Evolutionary conservation across 1,284 basidiomycete genomes (phyloP).

Genomic region (Cryptococcus sp.): DNA sequence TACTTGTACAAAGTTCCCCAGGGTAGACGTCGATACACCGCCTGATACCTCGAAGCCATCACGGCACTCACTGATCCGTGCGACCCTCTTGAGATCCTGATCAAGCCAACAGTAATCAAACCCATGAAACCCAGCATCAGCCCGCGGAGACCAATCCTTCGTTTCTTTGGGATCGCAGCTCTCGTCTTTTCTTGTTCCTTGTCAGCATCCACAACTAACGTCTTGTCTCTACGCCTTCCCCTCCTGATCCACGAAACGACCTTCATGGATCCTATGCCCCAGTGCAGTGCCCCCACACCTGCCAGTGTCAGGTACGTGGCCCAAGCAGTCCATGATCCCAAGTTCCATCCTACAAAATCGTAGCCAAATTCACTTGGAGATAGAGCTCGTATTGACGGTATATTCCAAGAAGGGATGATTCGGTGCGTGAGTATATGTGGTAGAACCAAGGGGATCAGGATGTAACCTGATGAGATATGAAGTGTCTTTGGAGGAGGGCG

Average conservation of each 20-base stretch:
- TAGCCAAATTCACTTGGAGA: slow-evolving; percentile 39
- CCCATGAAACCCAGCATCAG: slow-evolving; percentile 23
- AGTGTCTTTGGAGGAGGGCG: slow-evolving; percentile 7
- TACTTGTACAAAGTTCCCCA: slow-evolving; percentile 12
- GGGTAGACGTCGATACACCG: slow-evolving; percentile 20
- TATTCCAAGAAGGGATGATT: slow-evolving; percentile 23
- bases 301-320: slow-evolving; percentile 22
- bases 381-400: slow-evolving; percentile 26
- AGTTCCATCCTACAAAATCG: slow-evolving; percentile 39
- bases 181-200: neutral
- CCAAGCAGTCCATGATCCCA: slow-evolving; percentile 17
- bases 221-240: neutral
- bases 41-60: slow-evolving; percentile 28
- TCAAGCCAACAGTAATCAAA: slow-evolving; percentile 27
- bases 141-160: slow-evolving; percentile 21
- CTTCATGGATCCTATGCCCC: slow-evolving; percentile 32
- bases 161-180: slow-evolving; percentile 3
- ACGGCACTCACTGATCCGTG: slow-evolving; percentile 11
- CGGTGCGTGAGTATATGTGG: slow-evolving; percentile 37
- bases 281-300: slow-evolving; percentile 25
- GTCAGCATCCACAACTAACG: neutral
- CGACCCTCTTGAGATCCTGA: slow-evolving; percentile 25
- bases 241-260: slow-evolving; percentile 31
- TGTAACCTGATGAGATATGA: slow-evolving; percentile 26
- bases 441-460: slow-evolving; percentile 29